phyloP scores from a whole-genome alignment of 352 stramenopile genomes.

The Phytophthora sojae region DNA sequence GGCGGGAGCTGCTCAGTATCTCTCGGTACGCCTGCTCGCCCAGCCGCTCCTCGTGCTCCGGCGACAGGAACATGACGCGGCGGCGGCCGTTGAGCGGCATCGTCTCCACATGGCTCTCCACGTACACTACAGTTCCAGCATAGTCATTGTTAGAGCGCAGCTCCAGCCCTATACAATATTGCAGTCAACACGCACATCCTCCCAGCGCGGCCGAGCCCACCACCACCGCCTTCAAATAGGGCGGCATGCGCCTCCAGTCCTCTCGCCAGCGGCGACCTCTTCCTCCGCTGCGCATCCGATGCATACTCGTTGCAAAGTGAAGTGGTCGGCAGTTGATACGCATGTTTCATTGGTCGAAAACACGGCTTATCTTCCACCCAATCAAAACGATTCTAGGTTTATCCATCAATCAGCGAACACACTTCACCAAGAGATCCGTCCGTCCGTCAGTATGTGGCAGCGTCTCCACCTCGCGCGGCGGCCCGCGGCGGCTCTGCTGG shows the following conservation, averaged over 20 bases:
- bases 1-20: slow-evolving; percentile 47
- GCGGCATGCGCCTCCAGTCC: slow-evolving; percentile 48
- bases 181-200: slow-evolving; percentile 30
- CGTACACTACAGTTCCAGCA: slow-evolving; percentile 39
- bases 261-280: slow-evolving; percentile 19
- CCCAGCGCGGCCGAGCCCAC: slow-evolving; percentile 36
- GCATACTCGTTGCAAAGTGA: neutral
- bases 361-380: neutral
- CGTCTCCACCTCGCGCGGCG: slow-evolving; percentile 25
- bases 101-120: slow-evolving; percentile 63
- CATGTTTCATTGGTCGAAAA: slow-evolving; percentile 23
- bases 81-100: slow-evolving; percentile 64
- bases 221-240: slow-evolving; percentile 43
- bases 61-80: slow-evolving; percentile 73
- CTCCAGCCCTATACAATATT: neutral
- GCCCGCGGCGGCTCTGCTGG: slow-evolving; percentile 10
- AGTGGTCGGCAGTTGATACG: neutral
- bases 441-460: slow-evolving; percentile 26
- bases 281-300: neutral
- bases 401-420: slow-evolving; percentile 1
- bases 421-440: slow-evolving; percentile 11
- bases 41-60: slow-evolving; percentile 55
- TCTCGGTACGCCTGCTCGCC: slow-evolving; percentile 61
- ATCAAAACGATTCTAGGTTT: neutral
- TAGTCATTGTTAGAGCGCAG: neutral